These are phyloP conservation scores for Pythium brachiatum DNA, from an alignment of 352 stramenopile genomes.

Conservation along the genomic window DNA sequence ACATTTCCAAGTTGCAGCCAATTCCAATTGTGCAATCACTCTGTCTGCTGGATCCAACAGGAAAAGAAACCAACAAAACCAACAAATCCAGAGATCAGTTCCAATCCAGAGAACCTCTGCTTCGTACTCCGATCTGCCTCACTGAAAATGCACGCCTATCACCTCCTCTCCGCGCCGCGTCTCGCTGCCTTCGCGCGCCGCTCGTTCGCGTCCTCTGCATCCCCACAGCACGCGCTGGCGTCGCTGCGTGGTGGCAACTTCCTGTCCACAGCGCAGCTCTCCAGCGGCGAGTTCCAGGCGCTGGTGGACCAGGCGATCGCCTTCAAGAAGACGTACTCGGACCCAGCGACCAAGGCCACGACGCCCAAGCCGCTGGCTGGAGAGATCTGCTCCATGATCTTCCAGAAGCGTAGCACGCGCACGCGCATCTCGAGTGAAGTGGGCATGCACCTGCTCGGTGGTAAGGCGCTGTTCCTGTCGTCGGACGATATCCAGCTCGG, in stretches of 20 bases:
- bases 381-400: conserved; percentile 92
- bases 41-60: not conserved
- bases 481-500: conserved; percentile 98
- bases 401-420: conserved; percentile 92
- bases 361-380: conserved; percentile 61
- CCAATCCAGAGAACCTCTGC: no score
- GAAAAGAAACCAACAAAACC: not conserved
- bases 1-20: not conserved
- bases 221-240: conserved; percentile 18
- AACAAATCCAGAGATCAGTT: not conserved
- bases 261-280: conserved; percentile 68
- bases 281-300: conserved; percentile 45
- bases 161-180: not conserved
- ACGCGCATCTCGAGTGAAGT: conserved; percentile 94
- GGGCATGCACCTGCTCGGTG: conserved; percentile 95
- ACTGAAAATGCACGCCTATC: not conserved
- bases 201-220: conserved; percentile 17
- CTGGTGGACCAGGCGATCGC: conserved; percentile 68
- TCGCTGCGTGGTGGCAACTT: conserved; percentile 68
- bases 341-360: conserved; percentile 47
- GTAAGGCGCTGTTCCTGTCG: conserved; percentile 96
- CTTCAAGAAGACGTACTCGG: conserved; percentile 66
- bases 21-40: conserved; percentile 2
- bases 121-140: no score
- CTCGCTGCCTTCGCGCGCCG: not conserved